Evolutionary conservation across 129 eudicot species (phyloP).

Genomic region (Apium graveolens): DNA sequence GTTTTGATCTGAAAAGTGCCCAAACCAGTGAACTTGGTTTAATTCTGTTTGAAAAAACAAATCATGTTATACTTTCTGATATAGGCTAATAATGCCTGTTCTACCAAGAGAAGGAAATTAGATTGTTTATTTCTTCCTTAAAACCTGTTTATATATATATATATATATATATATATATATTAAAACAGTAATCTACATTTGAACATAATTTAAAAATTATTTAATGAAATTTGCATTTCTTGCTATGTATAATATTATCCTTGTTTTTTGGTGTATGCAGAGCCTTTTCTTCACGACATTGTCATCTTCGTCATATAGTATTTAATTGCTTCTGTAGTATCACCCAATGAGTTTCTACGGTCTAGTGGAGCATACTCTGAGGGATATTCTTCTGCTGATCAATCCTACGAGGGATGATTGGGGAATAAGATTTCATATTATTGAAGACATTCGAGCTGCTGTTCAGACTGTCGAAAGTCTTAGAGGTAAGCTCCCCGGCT

Average conservation of each 20-base stretch:
- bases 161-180: too few relatives aligned
- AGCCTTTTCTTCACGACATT: constrained; percentile 12
- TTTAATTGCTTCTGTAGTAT: constrained; percentile 4
- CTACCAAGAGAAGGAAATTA: neutral
- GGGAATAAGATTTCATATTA: constrained; percentile 43
- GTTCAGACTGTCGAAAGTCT: constrained; percentile 53
- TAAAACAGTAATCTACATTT: too few relatives aligned
- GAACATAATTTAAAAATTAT: too few relatives aligned
- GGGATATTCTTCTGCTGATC: constrained; percentile 49
- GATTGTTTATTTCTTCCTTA: neutral
- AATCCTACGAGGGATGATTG: constrained; percentile 70
- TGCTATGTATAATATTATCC: neutral
- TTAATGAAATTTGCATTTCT: neutral
- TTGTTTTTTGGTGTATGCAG: constrained; percentile 8
- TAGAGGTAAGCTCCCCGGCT: constrained; percentile 39
- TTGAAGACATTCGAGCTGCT: constrained; percentile 48
- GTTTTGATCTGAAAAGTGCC: neutral
- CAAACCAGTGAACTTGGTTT: neutral
- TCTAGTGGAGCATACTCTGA: constrained; percentile 41
- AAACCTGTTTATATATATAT: neutral
- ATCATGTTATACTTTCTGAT: neutral
- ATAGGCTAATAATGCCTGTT: neutral
- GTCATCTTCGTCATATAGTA: constrained; percentile 9
- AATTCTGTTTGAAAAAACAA: too few relatives aligned
- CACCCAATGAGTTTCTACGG: constrained; percentile 39